Conservation (phyloP, 495 filamentous ascomycete genomes). For the Trichoderma orchidacearum region DNA sequence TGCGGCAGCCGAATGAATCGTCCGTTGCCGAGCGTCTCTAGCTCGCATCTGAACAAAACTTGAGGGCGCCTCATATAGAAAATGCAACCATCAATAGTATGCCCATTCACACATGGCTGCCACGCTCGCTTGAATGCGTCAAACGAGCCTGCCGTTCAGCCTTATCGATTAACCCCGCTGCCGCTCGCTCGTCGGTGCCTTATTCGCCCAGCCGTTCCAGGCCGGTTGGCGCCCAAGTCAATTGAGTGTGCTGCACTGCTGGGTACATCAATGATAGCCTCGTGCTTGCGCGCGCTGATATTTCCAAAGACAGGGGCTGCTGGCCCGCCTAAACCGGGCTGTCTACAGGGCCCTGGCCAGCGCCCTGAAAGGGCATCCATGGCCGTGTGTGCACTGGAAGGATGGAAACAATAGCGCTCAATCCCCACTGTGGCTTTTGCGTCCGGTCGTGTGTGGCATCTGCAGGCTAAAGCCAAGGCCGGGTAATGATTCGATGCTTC, state of each 20-base stretch:
- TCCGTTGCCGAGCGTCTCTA: too few species aligned
- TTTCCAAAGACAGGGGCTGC: background rate
- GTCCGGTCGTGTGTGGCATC: background rate
- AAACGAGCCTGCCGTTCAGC: background rate
- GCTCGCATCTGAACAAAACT: too few species aligned
- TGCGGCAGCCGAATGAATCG: too few species aligned
- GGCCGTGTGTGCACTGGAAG: too few species aligned
- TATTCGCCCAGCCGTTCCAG: too few species aligned
- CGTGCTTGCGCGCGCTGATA: too few species aligned
- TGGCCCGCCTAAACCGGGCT: background rate
- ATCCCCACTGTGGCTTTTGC: background rate
- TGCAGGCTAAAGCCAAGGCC: background rate
- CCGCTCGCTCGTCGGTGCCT: background rate
- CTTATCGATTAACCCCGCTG: background rate
- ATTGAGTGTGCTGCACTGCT: too few species aligned
- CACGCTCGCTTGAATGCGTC: too few species aligned
- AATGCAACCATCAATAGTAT: too few species aligned
- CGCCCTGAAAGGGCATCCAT: too few species aligned
- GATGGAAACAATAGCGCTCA: background rate
- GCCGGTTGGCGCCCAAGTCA: background rate
- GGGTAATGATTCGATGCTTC: conserved; percentile 1
- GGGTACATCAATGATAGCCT: too few species aligned
- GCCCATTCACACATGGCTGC: background rate
- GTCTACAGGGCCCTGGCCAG: background rate
- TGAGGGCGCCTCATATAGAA: too few species aligned